Evolutionary conservation across 768 basidiomycete species (phyloP).

Genomic region (Gloeophyllum trabeum): DNA sequence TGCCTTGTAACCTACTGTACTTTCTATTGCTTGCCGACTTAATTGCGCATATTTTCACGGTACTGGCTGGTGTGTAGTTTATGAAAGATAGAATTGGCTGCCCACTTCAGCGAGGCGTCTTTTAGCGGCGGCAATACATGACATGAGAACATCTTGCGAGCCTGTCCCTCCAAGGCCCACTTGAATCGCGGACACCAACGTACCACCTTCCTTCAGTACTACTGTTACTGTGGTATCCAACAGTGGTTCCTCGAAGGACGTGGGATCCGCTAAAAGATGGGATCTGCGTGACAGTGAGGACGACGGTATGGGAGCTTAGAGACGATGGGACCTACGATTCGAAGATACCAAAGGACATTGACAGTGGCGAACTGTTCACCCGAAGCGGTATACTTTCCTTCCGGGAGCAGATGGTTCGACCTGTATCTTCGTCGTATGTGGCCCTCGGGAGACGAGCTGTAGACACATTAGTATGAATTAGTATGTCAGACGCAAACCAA

Average conservation of each 20-base stretch:
- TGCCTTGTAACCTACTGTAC: no score
- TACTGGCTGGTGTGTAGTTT: no score
- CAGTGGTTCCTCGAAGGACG: slow-evolving; percentile 84
- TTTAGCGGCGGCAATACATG: slow-evolving; percentile 29
- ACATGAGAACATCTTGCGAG: slow-evolving; percentile 20
- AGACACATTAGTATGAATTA: background rate
- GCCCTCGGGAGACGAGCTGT: slow-evolving; percentile 66
- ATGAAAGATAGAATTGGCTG: background rate
- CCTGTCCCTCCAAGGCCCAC: slow-evolving; percentile 31
- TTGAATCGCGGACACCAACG: slow-evolving; percentile 42
- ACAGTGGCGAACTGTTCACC: slow-evolving; percentile 33
- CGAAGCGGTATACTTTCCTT: slow-evolving; percentile 31
- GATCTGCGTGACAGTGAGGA: background rate
- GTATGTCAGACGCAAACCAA: background rate
- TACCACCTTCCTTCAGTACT: slow-evolving; percentile 37
- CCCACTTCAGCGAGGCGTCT: slow-evolving; percentile 4
- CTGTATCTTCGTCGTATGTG: slow-evolving; percentile 55
- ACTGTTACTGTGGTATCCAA: slow-evolving; percentile 63
- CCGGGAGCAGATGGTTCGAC: slow-evolving; percentile 52
- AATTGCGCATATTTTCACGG: no score
- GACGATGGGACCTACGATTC: slow-evolving; percentile 48
- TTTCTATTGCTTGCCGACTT: no score
- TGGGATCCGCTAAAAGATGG: slow-evolving; percentile 53
- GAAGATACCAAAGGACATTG: slow-evolving; percentile 72
- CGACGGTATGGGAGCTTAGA: no score